These are phyloP conservation scores for Colletotrichum tanaceti DNA, from an alignment of 2,329 filamentous ascomycete genomes.

Conservation along the genomic window DNA sequence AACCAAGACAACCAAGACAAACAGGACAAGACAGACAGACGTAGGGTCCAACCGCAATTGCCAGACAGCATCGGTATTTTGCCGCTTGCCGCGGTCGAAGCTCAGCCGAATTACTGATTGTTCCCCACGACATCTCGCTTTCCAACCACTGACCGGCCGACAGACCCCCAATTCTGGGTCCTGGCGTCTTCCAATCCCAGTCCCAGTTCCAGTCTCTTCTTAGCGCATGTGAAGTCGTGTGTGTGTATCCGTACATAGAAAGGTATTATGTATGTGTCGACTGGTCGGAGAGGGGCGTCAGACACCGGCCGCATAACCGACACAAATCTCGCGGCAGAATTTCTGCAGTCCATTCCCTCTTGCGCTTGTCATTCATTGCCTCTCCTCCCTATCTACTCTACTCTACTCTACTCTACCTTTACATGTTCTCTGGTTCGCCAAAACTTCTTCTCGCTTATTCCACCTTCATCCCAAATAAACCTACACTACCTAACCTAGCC, in stretches of 20 bases:
- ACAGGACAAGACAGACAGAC: too few relatives aligned
- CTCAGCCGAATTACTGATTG: slow-evolving; percentile 20
- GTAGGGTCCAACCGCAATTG: slow-evolving; percentile 2
- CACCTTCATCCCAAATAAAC: background rate
- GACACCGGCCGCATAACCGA: slow-evolving; percentile 36
- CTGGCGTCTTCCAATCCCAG: background rate
- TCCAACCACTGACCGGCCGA: slow-evolving; percentile 23
- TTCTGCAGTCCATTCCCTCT: slow-evolving; percentile 23
- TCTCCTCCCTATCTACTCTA: background rate
- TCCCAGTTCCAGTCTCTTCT: slow-evolving; percentile 15
- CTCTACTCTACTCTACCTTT: background rate
- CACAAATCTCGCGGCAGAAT: slow-evolving; percentile 36
- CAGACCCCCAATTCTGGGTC: slow-evolving; percentile 24
- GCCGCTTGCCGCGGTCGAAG: too few relatives aligned
- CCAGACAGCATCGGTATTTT: background rate
- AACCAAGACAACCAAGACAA: background rate
- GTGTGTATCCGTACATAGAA: too few relatives aligned
- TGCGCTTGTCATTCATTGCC: background rate
- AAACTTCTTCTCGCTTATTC: background rate
- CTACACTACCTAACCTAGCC: too few relatives aligned
- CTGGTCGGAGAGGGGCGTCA: slow-evolving; percentile 35
- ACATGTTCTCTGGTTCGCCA: background rate
- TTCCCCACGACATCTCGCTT: slow-evolving; percentile 32
- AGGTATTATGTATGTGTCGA: slow-evolving; percentile 6
- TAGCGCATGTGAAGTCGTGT: slow-evolving; percentile 37